These are phyloP conservation scores for Apiospora pterosperma DNA, from an alignment of 2,329 filamentous ascomycete species.

Conservation along the genomic window DNA sequence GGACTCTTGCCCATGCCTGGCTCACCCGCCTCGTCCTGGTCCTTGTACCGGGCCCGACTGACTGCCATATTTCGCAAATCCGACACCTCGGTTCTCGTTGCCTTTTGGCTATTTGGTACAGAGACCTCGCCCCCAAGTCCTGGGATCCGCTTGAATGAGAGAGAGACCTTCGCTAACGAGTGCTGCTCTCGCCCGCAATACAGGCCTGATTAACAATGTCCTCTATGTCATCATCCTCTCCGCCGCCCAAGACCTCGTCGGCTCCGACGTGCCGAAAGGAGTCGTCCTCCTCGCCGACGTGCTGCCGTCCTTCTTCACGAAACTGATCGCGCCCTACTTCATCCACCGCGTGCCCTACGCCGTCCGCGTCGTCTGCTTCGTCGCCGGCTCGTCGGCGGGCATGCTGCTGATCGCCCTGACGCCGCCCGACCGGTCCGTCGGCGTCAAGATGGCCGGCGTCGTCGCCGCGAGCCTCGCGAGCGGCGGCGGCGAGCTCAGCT, in stretches of 20 bases:
- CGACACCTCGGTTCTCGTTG: constrained; percentile 68
- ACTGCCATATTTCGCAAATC: constrained; percentile 60
- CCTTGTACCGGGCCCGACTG: constrained; percentile 66
- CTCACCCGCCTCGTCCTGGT: constrained; percentile 64
- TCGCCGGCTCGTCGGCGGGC: constrained; percentile 70
- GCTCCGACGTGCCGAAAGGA: constrained; percentile 80
- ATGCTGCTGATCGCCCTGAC: constrained; percentile 89
- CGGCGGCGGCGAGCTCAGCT: constrained; percentile 86
- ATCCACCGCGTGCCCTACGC: constrained; percentile 84
- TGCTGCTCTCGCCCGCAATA: background rate
- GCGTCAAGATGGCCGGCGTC: constrained; percentile 77
- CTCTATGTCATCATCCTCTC: constrained; percentile 97
- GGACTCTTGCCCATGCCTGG: constrained; percentile 55
- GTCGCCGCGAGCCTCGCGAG: constrained; percentile 81
- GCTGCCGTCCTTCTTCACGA: constrained; percentile 82
- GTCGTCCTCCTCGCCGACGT: constrained; percentile 92
- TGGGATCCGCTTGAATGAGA: background rate
- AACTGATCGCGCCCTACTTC: constrained; percentile 88
- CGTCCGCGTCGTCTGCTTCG: constrained; percentile 70
- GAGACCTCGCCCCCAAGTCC: background rate
- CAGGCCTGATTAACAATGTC: constrained; percentile 92
- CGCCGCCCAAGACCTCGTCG: constrained; percentile 91
- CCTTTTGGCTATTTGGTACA: constrained; percentile 93
- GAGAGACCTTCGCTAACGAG: background rate
- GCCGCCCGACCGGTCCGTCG: constrained; percentile 61